A percentile compares a stretch with the other conserved stretches of the same genome.
Evolutionary conservation across 495 filamentous ascomycete species (phyloP).

Genomic region (Staphylotrichum tortipilum): DNA sequence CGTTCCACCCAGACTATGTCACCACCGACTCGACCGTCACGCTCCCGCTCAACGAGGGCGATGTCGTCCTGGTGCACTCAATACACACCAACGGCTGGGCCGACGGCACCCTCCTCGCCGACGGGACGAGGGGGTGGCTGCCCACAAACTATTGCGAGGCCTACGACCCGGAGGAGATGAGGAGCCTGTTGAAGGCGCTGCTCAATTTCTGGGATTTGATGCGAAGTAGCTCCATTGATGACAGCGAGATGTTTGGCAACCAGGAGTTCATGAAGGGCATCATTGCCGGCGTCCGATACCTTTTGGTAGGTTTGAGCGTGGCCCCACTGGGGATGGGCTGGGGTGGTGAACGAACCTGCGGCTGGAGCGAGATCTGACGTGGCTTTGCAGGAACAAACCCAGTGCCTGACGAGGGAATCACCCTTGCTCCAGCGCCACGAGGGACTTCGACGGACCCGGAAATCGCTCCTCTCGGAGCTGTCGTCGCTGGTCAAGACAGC

Average conservation of each 20-base stretch:
- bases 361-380: conserved; percentile 5
- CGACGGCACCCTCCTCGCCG: conserved; percentile 86
- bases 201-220: conserved; percentile 91
- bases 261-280: conserved; percentile 87
- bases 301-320: conserved; percentile 57
- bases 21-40: conserved; percentile 70
- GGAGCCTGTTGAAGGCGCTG: conserved; percentile 73
- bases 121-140: conserved; percentile 88
- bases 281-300: conserved; percentile 83
- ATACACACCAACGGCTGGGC: conserved; percentile 99
- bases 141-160: conserved; percentile 97
- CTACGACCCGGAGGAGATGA: conserved; percentile 81
- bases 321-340: too few relatives aligned
- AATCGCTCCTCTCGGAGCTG: conserved; percentile 78
- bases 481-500: conserved; percentile 81
- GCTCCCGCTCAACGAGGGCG: conserved; percentile 76
- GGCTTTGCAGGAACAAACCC: conserved; percentile 62
- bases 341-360: background rate
- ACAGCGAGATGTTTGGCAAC: conserved; percentile 64
- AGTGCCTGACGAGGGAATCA: conserved; percentile 79
- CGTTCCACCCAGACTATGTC: conserved; percentile 71
- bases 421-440: conserved; percentile 62
- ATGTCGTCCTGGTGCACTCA: conserved; percentile 90
- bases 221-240: conserved; percentile 54
- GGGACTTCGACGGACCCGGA: conserved; percentile 70